Evolutionary conservation across 495 filamentous ascomycete species (phyloP).

Genomic region (Neurospora sp.): DNA sequence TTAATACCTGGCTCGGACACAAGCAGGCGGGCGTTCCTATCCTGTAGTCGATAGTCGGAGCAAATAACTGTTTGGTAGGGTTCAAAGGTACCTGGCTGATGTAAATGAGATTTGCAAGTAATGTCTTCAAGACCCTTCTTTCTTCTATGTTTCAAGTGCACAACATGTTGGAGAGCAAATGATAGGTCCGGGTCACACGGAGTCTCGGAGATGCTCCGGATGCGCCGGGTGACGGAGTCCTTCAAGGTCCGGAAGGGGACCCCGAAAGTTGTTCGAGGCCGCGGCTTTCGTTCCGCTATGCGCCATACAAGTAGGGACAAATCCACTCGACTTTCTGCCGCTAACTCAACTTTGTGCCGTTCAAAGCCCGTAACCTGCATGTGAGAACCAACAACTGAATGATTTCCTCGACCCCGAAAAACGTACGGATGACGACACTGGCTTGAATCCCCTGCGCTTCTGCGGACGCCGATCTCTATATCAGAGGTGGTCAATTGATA

Average conservation of each 20-base stretch:
- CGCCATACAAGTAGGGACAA: neutral
- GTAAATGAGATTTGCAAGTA: neutral
- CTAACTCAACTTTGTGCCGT: neutral
- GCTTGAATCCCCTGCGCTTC: neutral
- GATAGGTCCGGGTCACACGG: neutral
- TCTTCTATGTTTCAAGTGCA: neutral
- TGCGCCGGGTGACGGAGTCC: neutral
- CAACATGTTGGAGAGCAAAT: neutral
- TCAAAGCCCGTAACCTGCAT: neutral
- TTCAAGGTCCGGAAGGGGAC: neutral
- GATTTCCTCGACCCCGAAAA: neutral
- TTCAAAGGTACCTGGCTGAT: neutral
- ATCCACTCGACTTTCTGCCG: neutral
- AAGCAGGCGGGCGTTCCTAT: neutral
- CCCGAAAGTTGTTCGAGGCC: neutral
- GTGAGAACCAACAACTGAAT: neutral
- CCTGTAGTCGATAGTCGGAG: neutral
- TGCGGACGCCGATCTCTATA: neutral
- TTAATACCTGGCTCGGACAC: neutral
- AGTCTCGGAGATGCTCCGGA: neutral
- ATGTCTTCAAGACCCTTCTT: neutral
- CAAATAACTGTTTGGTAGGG: neutral
- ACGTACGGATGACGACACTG: neutral
- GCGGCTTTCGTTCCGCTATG: neutral
- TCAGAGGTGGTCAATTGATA: neutral